Conservation (phyloP, 2,329 filamentous ascomycete genomes). For the Curvularia spicifera region DNA sequence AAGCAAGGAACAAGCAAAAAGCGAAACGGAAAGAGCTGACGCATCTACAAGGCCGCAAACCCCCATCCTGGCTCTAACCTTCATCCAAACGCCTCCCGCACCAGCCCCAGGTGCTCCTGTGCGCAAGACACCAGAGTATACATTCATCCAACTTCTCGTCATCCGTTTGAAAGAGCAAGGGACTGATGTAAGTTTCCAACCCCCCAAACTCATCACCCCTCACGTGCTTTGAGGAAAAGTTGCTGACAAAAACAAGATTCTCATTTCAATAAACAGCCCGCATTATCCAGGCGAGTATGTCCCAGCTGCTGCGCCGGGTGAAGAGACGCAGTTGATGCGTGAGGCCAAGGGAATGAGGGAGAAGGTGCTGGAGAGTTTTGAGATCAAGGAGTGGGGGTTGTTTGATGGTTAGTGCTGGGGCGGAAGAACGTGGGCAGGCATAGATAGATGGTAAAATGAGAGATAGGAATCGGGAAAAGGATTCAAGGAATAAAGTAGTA, state of each 20-base stretch:
- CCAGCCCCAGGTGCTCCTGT: conserved; percentile 26
- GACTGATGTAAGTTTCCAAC: conserved; percentile 64
- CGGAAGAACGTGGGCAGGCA: too few species aligned
- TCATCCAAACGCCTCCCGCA: conserved; percentile 58
- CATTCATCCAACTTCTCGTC: conserved; percentile 77
- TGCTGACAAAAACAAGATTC: conserved; percentile 51
- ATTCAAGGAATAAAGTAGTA: not conserved
- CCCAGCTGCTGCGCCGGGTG: conserved; percentile 69
- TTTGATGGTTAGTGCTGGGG: conserved; percentile 56
- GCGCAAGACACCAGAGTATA: conserved; percentile 60
- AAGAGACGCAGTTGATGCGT: conserved; percentile 64
- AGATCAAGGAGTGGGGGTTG: conserved; percentile 80
- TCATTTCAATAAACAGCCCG: conserved; percentile 88
- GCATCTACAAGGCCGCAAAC: conserved; percentile 43
- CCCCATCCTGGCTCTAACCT: conserved; percentile 73
- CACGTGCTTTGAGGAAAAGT: too few species aligned
- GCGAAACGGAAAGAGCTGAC: conserved; percentile 3
- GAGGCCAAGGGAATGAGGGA: conserved; percentile 68
- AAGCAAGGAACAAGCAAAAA: not conserved
- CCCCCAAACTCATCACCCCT: too few species aligned
- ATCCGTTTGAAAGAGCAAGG: conserved; percentile 75
- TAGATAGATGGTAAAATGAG: too few species aligned
- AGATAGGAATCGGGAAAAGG: not conserved
- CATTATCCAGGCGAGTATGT: conserved; percentile 77
- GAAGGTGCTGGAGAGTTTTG: conserved; percentile 74